Conservation (phyloP, 2,329 filamentous ascomycete genomes). For the Venturia asperata region DNA sequence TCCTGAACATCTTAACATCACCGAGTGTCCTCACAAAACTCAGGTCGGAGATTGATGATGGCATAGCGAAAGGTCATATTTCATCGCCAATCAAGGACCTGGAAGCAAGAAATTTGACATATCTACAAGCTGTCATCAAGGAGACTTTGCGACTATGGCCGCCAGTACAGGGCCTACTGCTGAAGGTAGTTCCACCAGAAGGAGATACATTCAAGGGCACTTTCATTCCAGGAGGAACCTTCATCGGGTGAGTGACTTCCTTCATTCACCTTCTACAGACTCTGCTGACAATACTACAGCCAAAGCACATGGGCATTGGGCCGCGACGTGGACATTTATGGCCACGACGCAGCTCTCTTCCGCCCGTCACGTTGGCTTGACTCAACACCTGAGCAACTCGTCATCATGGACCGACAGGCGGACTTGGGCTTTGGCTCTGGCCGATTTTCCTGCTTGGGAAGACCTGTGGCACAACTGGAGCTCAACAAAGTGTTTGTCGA, state of each 20-base stretch:
- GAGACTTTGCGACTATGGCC: constrained; percentile 43
- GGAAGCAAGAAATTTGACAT: constrained; percentile 37
- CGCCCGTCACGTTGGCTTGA: constrained; percentile 46
- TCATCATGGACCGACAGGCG: constrained; percentile 30
- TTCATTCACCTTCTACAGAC: neutral
- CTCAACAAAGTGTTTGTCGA: constrained; percentile 39
- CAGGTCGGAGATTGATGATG: constrained; percentile 40
- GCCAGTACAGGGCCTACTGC: constrained; percentile 31
- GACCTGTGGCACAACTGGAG: constrained; percentile 31
- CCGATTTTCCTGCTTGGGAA: constrained; percentile 31
- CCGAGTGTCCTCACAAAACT: constrained; percentile 42
- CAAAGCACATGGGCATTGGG: constrained; percentile 15
- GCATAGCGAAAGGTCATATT: constrained; percentile 34
- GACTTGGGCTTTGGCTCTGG: constrained; percentile 35
- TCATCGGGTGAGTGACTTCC: constrained; percentile 10
- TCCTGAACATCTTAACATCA: constrained; percentile 48
- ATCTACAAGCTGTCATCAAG: constrained; percentile 42
- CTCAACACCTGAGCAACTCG: constrained; percentile 31
- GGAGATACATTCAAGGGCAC: constrained; percentile 30
- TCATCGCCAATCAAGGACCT: constrained; percentile 43
- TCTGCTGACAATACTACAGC: neutral
- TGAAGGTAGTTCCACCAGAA: constrained; percentile 27
- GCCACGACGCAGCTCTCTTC: constrained; percentile 39
- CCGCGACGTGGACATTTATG: constrained; percentile 13
- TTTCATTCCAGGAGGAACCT: constrained; percentile 16